Evolutionary conservation across 2,329 filamentous ascomycete genomes (phyloP).

Genomic region (Botryosphaeria dothidea): DNA sequence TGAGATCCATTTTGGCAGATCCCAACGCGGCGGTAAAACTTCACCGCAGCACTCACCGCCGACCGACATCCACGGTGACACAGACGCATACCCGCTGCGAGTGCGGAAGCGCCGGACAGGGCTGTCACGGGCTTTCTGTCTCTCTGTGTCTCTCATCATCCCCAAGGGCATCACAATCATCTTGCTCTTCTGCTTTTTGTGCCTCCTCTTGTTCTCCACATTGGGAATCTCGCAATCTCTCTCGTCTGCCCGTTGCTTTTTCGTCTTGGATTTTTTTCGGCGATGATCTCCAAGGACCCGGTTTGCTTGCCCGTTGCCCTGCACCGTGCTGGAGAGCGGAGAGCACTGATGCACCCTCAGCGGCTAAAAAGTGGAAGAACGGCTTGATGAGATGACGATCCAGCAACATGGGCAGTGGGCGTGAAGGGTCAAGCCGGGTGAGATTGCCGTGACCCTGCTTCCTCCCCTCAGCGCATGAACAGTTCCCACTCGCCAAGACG

Average conservation of each 20-base stretch:
- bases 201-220: neutral
- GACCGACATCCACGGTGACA: conserved; percentile 1
- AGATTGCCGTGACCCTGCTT: neutral
- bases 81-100: conserved; percentile 1
- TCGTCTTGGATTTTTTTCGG: neutral
- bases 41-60: conserved; percentile 15
- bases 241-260: neutral
- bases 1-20: neutral
- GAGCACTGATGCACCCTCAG: neutral
- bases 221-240: neutral
- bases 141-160: neutral
- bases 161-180: neutral
- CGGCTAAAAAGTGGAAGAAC: neutral
- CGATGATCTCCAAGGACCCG: neutral
- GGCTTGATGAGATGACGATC: no score
- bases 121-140: conserved; percentile 1
- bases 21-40: neutral
- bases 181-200: neutral
- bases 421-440: neutral
- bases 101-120: conserved; percentile 13
- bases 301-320: neutral
- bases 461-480: neutral
- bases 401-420: neutral
- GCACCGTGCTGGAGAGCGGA: neutral
- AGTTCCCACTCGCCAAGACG: neutral